phyloP scores from a whole-genome alignment of 1,139 yeast species.

The Scheffersomyces insectosa region DNA sequence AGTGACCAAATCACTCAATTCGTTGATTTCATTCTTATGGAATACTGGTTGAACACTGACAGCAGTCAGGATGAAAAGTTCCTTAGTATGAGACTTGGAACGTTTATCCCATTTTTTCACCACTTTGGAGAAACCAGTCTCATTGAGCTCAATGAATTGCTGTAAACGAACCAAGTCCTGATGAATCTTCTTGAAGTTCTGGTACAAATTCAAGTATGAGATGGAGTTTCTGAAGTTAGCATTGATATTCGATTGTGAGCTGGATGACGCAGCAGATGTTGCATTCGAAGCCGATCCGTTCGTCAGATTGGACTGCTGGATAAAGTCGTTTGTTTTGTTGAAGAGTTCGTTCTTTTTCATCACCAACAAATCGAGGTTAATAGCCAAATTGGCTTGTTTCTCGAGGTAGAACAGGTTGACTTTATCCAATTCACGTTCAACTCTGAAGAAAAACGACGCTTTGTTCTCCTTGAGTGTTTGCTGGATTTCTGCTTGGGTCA shows the following conservation, averaged over 20 bases:
- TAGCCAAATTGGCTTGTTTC: constrained; percentile 82
- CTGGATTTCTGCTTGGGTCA: constrained; percentile 42
- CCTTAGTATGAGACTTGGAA: constrained; percentile 92
- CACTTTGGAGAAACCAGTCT: constrained; percentile 93
- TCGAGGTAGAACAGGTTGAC: constrained; percentile 88
- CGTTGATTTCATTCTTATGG: constrained; percentile 84
- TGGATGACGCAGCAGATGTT: constrained; percentile 19
- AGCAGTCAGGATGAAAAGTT: constrained; percentile 84
- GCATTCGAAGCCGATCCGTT: constrained; percentile 5
- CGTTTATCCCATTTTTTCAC: constrained; percentile 97
- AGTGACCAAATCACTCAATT: constrained; percentile 79
- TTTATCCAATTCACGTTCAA: constrained; percentile 92
- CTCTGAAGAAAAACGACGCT: constrained; percentile 87
- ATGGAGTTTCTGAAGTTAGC: constrained; percentile 42
- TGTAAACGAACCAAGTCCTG: constrained; percentile 85
- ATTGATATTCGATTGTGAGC: constrained; percentile 15
- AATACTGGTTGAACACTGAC: constrained; percentile 96
- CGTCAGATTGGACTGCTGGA: constrained; percentile 9
- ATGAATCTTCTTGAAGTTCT: constrained; percentile 85
- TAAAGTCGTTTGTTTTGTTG: constrained; percentile 35
- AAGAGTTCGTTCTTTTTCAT: constrained; percentile 68
- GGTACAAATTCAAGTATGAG: constrained; percentile 59
- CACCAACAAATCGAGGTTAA: constrained; percentile 73
- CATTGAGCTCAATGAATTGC: constrained; percentile 90
- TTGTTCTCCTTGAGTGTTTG: constrained; percentile 81